Evolutionary conservation across 1,284 basidiomycete species (phyloP), one percentile per base, ranked within the genome.

Genomic region (Naganishia liquefaciens): DNA sequence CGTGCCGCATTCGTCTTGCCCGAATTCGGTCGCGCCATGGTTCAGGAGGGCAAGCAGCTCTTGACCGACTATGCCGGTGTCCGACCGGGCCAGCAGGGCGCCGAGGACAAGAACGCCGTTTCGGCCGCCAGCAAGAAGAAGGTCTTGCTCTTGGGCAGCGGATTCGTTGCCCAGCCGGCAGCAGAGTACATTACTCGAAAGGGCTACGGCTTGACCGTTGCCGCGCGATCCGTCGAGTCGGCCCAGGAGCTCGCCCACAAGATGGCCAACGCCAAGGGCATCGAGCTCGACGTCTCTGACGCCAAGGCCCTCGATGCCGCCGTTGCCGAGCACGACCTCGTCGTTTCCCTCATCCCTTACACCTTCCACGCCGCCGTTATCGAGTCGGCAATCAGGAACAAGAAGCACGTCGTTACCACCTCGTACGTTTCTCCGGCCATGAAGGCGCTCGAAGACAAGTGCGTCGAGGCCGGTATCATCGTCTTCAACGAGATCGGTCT

Each of bases 401-500:
- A 93, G 83, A 74, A 68, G 52, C 84, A 97, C 78, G 94, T 98
- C 63, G 92, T 99, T 71, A 99, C 96, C 55, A 99, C 96, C 49
- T 91, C 89, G 71, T 99, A 99, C 80, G 87, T 99, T 71, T 84
- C 82, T 64, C 91, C 92, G 49, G 89, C 88, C 17, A 95, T 99
- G 86, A 87, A 86, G 68, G 93, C 86, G 70, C 86, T 99, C 43
- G 89, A 98, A 71, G 85, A 84, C 63, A 88, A 87, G 69, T 91
- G 86, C 70, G 89, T 90, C 81, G 85, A 87, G 70, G 93, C 93
- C 1, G 95, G 94, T 21, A 93, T 99, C 75, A 84, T 93, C 62
- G 91, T 97, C 69, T 85, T 99, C 85, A 99, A 99, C 81, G 95
- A 99, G 83, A 93, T 99, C 72, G 95, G 95, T 69, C 85, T 99